Evolutionary conservation across 768 basidiomycete species (phyloP).

Genomic region (Baorangia bicolor): DNA sequence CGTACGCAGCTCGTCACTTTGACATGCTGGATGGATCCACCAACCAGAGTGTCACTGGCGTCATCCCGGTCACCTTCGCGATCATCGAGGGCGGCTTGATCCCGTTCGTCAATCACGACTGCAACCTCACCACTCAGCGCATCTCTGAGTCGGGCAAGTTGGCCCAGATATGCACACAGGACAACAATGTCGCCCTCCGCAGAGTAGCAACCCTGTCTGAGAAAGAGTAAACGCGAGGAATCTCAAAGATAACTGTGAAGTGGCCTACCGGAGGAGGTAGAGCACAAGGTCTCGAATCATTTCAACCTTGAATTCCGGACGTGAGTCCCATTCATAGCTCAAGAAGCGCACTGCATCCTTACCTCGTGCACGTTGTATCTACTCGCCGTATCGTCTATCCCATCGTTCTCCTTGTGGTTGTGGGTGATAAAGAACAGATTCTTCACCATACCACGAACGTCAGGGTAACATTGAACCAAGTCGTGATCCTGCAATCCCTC

Average conservation of each 20-base stretch:
- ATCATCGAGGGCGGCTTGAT: slow-evolving; percentile 58
- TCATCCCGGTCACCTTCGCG: slow-evolving; percentile 45
- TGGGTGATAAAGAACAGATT: slow-evolving; percentile 72
- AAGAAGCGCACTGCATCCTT: slow-evolving; percentile 37
- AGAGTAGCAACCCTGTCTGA: slow-evolving; percentile 48
- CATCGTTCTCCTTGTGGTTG: slow-evolving; percentile 56
- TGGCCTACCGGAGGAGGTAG: slow-evolving; percentile 43
- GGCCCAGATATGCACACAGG: slow-evolving; percentile 53
- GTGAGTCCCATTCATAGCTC: slow-evolving; percentile 1
- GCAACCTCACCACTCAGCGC: slow-evolving; percentile 48
- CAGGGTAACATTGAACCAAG: slow-evolving; percentile 47
- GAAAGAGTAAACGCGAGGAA: neutral
- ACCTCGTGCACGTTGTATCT: slow-evolving; percentile 73
- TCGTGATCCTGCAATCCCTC: slow-evolving; percentile 57
- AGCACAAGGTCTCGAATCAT: slow-evolving; percentile 56
- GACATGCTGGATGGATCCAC: slow-evolving; percentile 41
- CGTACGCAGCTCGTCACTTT: slow-evolving; percentile 53
- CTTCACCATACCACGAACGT: slow-evolving; percentile 59
- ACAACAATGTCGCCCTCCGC: slow-evolving; percentile 52
- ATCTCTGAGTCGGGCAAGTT: slow-evolving; percentile 45
- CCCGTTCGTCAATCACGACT: slow-evolving; percentile 67
- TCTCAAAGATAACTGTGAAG: neutral
- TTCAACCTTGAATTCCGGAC: slow-evolving; percentile 27
- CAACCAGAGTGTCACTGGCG: slow-evolving; percentile 17
- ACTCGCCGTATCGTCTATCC: slow-evolving; percentile 58